Base-by-base conservation (phyloP, 768 basidiomycete species). In the Kwoniella sp. region DNA sequence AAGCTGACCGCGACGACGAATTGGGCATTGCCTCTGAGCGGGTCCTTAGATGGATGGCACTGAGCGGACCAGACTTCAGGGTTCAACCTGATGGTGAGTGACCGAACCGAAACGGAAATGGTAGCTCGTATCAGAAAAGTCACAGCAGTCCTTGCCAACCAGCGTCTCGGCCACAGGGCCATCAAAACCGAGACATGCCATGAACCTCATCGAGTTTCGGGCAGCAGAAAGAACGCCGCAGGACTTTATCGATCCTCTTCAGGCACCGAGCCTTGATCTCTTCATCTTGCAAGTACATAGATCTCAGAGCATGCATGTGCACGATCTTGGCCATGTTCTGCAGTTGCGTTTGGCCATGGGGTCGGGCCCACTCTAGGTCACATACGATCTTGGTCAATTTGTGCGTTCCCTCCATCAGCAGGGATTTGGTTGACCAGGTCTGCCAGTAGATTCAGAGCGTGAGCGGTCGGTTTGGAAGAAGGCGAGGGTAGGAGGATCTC, bases 1-100 rank as follows among this genome's bases (percentile, higher is more conserved):
- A n/a, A n/a, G 50, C 61, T 54, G 25, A 62, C 61, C 38, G 61
- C 61, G 5, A 62, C 30, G 23, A 53, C 51, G 22, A 62, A 62
- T 17, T 11, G 9, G 13, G 52, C 51, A 30, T 62, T 62, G 20
- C 61, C 61, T 54, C 30, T 38, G 22, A 54, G 52, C 4, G 61
- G 61, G 1, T 55, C 41, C 30, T 62, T 28, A 22, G 50, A 38
- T 4, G 61, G 61, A 54, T 54, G 23, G 28, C 61, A 62, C 38
- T 62, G 61, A 1, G 61, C 52, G n/a, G 26, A 54, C 28, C 61
- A 28, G n/a, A 62, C 52, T 48, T 62, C 30, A 31, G 61, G 61
- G 25, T 54, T 52, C 61, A 62, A 54, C 38, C 61, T 62, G 34
- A 9, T 17, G 23, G 12, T 13, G 26, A 45, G 28, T 13, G 55